phyloP scores from a whole-genome alignment of 768 basidiomycete species.

The Kwoniella mangroviensis region DNA sequence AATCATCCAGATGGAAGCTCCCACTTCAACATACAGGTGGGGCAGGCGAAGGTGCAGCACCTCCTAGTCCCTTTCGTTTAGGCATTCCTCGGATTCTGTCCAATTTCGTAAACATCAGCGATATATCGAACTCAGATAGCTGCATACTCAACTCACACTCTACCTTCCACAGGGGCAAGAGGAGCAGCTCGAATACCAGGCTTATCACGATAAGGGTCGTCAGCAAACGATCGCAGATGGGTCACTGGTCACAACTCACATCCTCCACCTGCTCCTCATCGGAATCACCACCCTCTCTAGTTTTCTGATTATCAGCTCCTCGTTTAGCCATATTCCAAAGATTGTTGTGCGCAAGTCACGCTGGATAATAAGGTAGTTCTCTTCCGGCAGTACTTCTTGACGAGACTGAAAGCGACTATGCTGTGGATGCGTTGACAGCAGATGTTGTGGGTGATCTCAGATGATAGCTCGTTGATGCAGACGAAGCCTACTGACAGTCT shows the following conservation, averaged over 20 bases:
- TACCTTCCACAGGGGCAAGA: slow-evolving; percentile 43
- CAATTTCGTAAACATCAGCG: slow-evolving; percentile 22
- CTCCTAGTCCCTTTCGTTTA: slow-evolving; percentile 44
- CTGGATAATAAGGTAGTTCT: too few relatives aligned
- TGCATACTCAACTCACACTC: slow-evolving; percentile 34
- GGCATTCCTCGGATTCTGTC: slow-evolving; percentile 50
- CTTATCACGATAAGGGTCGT: slow-evolving; percentile 18
- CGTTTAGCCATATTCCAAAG: slow-evolving; percentile 52
- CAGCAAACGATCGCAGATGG: neutral
- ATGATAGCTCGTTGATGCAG: neutral
- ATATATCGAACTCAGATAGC: neutral
- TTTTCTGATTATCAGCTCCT: slow-evolving; percentile 51
- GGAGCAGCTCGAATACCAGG: slow-evolving; percentile 34
- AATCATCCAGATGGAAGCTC: too few relatives aligned
- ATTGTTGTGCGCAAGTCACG: neutral
- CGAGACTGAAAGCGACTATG: neutral
- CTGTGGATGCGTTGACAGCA: neutral
- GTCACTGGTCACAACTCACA: slow-evolving; percentile 22
- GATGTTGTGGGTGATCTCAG: too few relatives aligned
- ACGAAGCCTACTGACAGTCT: neutral
- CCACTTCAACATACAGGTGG: slow-evolving; percentile 2
- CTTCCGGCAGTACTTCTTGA: neutral
- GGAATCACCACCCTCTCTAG: slow-evolving; percentile 44
- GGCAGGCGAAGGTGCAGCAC: slow-evolving; percentile 10
- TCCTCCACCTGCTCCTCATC: slow-evolving; percentile 41